Evolutionary conservation across 768 basidiomycete genomes (phyloP), one percentile per base, ranked within the genome.

Genomic region (Calocera viscosa): DNA sequence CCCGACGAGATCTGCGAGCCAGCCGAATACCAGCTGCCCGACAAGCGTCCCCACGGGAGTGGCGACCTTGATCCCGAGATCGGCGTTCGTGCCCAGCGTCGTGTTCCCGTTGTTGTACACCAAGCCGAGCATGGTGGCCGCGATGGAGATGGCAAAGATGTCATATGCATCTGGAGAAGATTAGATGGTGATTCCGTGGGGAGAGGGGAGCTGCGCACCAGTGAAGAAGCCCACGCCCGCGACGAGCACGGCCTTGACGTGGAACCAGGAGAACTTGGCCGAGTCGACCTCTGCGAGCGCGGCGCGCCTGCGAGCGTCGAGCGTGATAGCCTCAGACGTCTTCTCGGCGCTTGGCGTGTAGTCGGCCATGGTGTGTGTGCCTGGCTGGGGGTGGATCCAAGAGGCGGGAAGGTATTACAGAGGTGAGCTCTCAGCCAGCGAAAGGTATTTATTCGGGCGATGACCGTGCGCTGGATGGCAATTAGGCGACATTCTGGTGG

Each of bases 171-270:
- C 67, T 33, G n/a, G n/a, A n/a, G n/a, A n/a, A n/a, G n/a, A n/a
- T n/a, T n/a, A n/a, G n/a, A n/a, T n/a, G n/a, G n/a, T n/a, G n/a
- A n/a, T n/a, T n/a, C n/a, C n/a, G n/a, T n/a, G n/a, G n/a, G n/a
- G n/a, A n/a, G n/a, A n/a, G n/a, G n/a, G n/a, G n/a, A n/a, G n/a
- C n/a, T n/a, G n/a, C n/a, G n/a, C n/a, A n/a, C n/a, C n/a, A n/a
- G 67, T 69, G 64, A 70, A 68, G 69, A 68, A 71, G 5, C 67
- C 69, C 26, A 68, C 67, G 35, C 64, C 64, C 35, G 70, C 60
- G 49, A 49, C 66, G 53, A 60, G 83, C 83, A 67, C 84, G 69
- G 80, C 82, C 75, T 91, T 92, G 66, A 87, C 85, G 72, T 30
- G 65, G 26, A 68, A 65, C 53, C 65, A 68, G 49, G 66, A 67